A percentile compares a stretch with the other conserved stretches of the same genome.
These are phyloP conservation scores for Plantago coronopus DNA, from an alignment of 305 asterid species.

Conservation along the genomic window DNA sequence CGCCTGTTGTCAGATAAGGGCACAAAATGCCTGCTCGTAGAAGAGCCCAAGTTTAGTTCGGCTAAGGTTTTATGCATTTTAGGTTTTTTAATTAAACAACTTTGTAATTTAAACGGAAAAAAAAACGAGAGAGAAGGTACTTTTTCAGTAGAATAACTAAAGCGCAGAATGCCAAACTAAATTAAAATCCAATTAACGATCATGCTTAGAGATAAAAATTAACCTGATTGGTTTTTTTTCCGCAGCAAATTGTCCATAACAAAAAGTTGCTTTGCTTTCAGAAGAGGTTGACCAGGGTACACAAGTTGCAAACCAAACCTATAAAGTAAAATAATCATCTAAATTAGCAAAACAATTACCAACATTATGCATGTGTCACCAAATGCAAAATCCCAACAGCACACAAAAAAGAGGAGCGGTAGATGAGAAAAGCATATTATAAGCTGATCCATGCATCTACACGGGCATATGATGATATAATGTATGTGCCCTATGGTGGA, in stretches of 20 bases:
- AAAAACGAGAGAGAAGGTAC: too few relatives aligned
- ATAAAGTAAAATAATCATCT: conserved; percentile 33
- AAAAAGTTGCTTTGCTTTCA: conserved; percentile 89
- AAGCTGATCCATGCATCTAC: conserved; percentile 11
- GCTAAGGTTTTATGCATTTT: too few relatives aligned
- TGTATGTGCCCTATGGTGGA: conserved; percentile 7
- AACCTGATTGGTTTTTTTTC: conserved; percentile 76
- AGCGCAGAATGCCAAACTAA: not conserved
- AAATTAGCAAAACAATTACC: conserved; percentile 20
- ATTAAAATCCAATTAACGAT: not conserved
- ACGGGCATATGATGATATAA: not conserved
- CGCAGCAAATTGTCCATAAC: conserved; percentile 80
- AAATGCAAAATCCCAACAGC: conserved; percentile 22
- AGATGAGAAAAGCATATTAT: conserved; percentile 2
- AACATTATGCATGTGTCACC: conserved; percentile 12
- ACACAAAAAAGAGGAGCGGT: conserved; percentile 2
- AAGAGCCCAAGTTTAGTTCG: too few relatives aligned
- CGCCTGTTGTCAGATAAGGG: too few relatives aligned
- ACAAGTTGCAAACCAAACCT: conserved; percentile 57
- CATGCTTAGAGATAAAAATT: not conserved
- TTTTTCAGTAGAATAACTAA: too few relatives aligned
- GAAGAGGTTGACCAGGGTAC: conserved; percentile 80
- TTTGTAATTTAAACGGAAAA: too few relatives aligned
- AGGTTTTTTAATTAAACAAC: too few relatives aligned
- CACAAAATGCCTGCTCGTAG: too few relatives aligned